Conservation (phyloP, 116 monocot species). For the Cymodocea nodosa region DNA sequence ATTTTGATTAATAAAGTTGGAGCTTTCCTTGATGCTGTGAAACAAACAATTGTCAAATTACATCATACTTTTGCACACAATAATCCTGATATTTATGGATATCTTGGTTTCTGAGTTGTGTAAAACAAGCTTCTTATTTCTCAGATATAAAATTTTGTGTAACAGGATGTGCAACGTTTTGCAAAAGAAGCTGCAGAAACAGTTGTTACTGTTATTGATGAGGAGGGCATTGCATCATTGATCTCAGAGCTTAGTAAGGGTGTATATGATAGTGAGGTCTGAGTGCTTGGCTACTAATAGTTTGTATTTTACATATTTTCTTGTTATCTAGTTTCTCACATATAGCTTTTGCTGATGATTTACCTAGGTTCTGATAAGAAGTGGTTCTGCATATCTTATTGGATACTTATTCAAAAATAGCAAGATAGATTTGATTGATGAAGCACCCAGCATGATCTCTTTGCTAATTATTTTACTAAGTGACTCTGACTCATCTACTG, state of each 20-base stretch:
- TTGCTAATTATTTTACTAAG: slow-evolving; percentile 68
- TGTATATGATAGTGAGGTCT: slow-evolving; percentile 61
- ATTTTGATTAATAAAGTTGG: too few relatives aligned
- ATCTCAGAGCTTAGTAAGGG: slow-evolving; percentile 72
- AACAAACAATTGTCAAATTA: too few relatives aligned
- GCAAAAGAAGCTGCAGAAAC: slow-evolving; percentile 96
- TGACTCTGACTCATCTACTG: slow-evolving; percentile 67
- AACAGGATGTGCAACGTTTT: slow-evolving; percentile 50
- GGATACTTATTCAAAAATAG: slow-evolving; percentile 91
- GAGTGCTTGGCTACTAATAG: background rate
- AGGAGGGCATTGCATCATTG: slow-evolving; percentile 66
- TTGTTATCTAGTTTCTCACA: background rate
- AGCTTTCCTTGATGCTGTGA: too few relatives aligned
- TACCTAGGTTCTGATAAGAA: slow-evolving; percentile 63
- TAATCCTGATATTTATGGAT: too few relatives aligned
- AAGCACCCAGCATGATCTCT: slow-evolving; percentile 64
- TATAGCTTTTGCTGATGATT: slow-evolving; percentile 5
- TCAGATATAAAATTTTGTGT: background rate
- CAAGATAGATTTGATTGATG: slow-evolving; percentile 81
- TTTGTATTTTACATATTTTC: background rate
- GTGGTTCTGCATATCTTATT: slow-evolving; percentile 75
- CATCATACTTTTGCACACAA: too few relatives aligned
- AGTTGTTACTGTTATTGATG: slow-evolving; percentile 80
- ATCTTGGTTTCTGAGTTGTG: too few relatives aligned
- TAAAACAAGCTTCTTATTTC: background rate